A percentile compares a stretch with the other conserved stretches of the same genome.
Conservation (phyloP, 2,329 filamentous ascomycete genomes). For the Bipolaris sorokiniana region DNA sequence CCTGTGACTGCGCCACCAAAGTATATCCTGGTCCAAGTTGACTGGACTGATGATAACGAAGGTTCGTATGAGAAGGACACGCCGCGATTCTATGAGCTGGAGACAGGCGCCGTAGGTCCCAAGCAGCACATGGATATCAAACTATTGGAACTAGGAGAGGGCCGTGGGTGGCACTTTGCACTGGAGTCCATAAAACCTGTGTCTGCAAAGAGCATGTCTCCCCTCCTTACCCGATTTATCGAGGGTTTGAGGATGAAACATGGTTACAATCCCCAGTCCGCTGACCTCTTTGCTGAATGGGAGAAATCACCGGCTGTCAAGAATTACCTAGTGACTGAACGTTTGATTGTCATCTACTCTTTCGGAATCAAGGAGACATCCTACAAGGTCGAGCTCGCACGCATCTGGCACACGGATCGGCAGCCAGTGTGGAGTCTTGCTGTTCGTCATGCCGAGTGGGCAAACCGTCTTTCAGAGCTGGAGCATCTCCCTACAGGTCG, state of each 20-base stretch:
- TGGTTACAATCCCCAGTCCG: constrained; percentile 19
- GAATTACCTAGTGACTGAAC: constrained; percentile 15
- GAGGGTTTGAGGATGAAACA: constrained; percentile 25
- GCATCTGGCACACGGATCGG: constrained; percentile 36
- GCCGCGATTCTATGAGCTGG: constrained; percentile 31
- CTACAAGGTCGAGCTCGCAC: constrained; percentile 35
- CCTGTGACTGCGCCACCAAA: not conserved
- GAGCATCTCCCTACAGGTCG: constrained; percentile 33
- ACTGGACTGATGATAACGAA: constrained; percentile 43
- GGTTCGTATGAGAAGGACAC: constrained; percentile 38
- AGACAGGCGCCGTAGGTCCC: constrained; percentile 17
- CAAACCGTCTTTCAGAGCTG: constrained; percentile 32
- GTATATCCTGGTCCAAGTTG: constrained; percentile 35
- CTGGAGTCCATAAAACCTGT: constrained; percentile 35
- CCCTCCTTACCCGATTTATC: constrained; percentile 33
- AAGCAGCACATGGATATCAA: constrained; percentile 41
- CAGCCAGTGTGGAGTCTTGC: constrained; percentile 40
- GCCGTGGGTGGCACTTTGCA: constrained; percentile 40
- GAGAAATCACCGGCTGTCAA: constrained; percentile 23
- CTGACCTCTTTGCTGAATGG: constrained; percentile 30
- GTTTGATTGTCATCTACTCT: constrained; percentile 39
- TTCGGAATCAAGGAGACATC: constrained; percentile 37
- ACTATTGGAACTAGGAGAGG: constrained; percentile 41
- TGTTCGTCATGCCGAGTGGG: constrained; percentile 42
- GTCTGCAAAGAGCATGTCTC: constrained; percentile 23